A percentile compares a stretch with the other conserved stretches of the same genome.
These are phyloP conservation scores for Coniochaeta sp. DNA, from an alignment of 2,329 filamentous ascomycete genomes.

Conservation along the genomic window DNA sequence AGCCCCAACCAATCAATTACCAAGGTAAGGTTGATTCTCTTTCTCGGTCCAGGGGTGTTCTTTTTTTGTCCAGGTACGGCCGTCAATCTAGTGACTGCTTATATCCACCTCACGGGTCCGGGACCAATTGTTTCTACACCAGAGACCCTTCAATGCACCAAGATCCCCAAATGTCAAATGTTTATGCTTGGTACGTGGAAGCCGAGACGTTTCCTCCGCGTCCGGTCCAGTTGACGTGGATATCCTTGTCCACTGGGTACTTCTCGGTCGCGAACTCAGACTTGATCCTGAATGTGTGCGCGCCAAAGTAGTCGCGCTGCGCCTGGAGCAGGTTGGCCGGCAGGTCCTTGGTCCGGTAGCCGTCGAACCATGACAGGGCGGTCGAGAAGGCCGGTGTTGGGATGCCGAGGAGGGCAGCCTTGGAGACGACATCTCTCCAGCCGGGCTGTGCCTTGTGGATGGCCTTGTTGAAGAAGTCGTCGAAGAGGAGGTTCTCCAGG, in stretches of 20 bases:
- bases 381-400: constrained; percentile 95
- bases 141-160: not conserved
- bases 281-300: constrained; percentile 86
- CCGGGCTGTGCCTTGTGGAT: constrained; percentile 93
- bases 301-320: constrained; percentile 99
- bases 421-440: constrained; percentile 86
- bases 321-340: constrained; percentile 98
- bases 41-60: not conserved
- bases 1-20: not conserved
- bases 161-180: not conserved
- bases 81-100: not conserved
- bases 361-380: constrained; percentile 96
- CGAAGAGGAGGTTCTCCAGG: constrained; percentile 96
- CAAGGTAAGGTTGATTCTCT: not conserved
- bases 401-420: constrained; percentile 89
- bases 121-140: not conserved
- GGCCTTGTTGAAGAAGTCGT: constrained; percentile 99
- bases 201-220: constrained; percentile 95
- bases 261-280: constrained; percentile 68
- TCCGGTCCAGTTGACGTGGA: constrained; percentile 99
- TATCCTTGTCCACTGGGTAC: constrained; percentile 79
- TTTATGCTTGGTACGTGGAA: constrained; percentile 93
- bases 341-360: constrained; percentile 93
- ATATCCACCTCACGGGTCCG: not conserved
- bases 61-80: not conserved